Conservation (phyloP, 2,329 filamentous ascomycete species). For the Fusarium cyanostomum region DNA sequence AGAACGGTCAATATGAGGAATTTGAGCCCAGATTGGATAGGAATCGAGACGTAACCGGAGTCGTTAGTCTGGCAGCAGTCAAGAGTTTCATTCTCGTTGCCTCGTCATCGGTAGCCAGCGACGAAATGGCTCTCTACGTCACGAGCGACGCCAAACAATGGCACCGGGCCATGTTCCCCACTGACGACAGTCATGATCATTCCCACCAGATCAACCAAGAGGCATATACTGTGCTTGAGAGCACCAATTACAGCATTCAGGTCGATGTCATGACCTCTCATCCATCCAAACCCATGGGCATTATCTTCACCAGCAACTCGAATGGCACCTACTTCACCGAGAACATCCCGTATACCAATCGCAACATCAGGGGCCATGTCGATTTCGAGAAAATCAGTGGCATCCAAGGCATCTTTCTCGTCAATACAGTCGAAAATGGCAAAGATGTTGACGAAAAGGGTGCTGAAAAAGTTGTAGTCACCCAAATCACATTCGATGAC, state of each 20-base stretch:
- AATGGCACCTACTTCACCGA: slow-evolving; percentile 96
- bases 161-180: slow-evolving; percentile 91
- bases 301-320: slow-evolving; percentile 94
- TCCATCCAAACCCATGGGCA: slow-evolving; percentile 78
- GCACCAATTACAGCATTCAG: slow-evolving; percentile 97
- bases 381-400: slow-evolving; percentile 95
- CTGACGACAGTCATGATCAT: slow-evolving; percentile 79
- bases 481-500: slow-evolving; percentile 93
- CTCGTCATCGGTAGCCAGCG: slow-evolving; percentile 78
- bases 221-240: slow-evolving; percentile 93
- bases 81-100: slow-evolving; percentile 90
- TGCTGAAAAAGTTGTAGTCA: slow-evolving; percentile 74
- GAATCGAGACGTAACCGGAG: slow-evolving; percentile 77
- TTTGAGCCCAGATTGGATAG: slow-evolving; percentile 81
- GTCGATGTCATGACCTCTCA: slow-evolving; percentile 85
- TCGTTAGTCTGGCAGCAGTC: slow-evolving; percentile 83
- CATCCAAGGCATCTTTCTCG: slow-evolving; percentile 90
- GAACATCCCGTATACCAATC: slow-evolving; percentile 92
- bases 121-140: slow-evolving; percentile 92
- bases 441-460: slow-evolving; percentile 71
- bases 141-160: slow-evolving; percentile 84
- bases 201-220: slow-evolving; percentile 75
- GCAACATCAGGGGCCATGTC: slow-evolving; percentile 77
- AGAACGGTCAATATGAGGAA: slow-evolving; percentile 61
- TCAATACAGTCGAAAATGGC: slow-evolving; percentile 90